Base-by-base conservation (phyloP, 352 stramenopile genomes). In the Albugo laibachii region DNA sequence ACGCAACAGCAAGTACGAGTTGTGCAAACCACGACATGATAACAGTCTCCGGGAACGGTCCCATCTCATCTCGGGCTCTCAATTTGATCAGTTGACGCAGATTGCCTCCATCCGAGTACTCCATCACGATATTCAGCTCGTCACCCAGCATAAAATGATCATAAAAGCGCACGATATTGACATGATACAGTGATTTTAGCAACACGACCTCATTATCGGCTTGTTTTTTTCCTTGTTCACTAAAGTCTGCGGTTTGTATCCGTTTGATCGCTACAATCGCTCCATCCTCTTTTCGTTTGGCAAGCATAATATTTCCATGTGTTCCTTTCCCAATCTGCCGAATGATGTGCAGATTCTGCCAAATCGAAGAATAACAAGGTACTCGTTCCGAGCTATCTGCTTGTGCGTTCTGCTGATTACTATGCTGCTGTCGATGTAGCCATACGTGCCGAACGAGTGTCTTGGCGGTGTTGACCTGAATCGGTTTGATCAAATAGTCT, bases 401-500 rank as follows among this genome's bases (percentile, higher is more conserved):
- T 31, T 31, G 24, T 31, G 24, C 24, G 24, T 31, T 31, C 45
- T 71, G 71, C 13, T 71, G 69, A 19, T 67, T 66, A 18, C 66
- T 62, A 36, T 85, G 68, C 19, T 80, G 68, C 0, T 69, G 62
- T 8, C 75, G 70, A 42, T 69, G 80, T 48, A 88, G 69, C 78
- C 78, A 92, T 21, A 92, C 78, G 54, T 92, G 78, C 44, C 78
- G 78, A 47, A 92, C 76, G 20, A 92, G 70, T 27, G 78, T 92
- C 73, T 92, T 92, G 54, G 78, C 78, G 13, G 75, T 92, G 59
- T 92, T 88, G 36, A 89, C 74, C 45, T 88, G 77, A 41, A 93
- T 89, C 15, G 80, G 80, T 59, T 93, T 93, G 60, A 93, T 91
- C 35, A 93, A 50, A 45, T 93, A 93, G 59, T 93, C 80, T 54